Percentiles rank a stretch among this genome's conserved stretches.
These are phyloP conservation scores for Scutellaria baicalensis DNA, from an alignment of 257 asterid genomes.

Conservation along the genomic window DNA sequence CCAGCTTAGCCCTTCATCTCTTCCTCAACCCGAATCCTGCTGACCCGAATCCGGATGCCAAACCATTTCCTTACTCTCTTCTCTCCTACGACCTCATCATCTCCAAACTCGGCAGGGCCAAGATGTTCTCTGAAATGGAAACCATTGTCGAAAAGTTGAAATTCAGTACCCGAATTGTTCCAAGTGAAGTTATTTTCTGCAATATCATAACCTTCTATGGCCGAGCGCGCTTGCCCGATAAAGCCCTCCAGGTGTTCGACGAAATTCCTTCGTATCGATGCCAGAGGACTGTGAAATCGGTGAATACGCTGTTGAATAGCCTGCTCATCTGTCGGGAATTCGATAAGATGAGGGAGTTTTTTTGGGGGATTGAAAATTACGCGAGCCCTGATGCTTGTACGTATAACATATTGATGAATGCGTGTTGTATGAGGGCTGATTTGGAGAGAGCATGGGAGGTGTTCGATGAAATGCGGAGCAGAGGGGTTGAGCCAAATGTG, in stretches of 20 bases:
- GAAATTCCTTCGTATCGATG: conserved; percentile 56
- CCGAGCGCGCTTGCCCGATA: conserved; percentile 47
- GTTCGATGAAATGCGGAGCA: conserved; percentile 59
- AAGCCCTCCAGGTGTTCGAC: conserved; percentile 49
- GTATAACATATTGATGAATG: conserved; percentile 53
- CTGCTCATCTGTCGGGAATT: conserved; percentile 44
- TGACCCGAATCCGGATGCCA: conserved; percentile 21
- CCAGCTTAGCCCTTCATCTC: conserved; percentile 57
- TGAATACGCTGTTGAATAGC: conserved; percentile 51
- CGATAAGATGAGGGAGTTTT: conserved; percentile 37
- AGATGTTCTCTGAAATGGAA: conserved; percentile 65
- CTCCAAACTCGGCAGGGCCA: conserved; percentile 71
- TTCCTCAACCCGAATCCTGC: conserved; percentile 57
- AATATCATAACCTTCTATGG: conserved; percentile 54
- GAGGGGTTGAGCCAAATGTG: conserved; percentile 52
- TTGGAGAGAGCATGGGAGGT: conserved; percentile 34
- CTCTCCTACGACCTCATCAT: conserved; percentile 76
- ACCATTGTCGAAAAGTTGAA: conserved; percentile 35
- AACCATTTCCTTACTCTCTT: conserved; percentile 59
- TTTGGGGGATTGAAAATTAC: conserved; percentile 25
- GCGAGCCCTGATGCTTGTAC: conserved; percentile 56
- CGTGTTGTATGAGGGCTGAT: conserved; percentile 30
- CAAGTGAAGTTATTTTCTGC: conserved; percentile 61
- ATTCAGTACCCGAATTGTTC: conserved; percentile 37
- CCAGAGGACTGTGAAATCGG: conserved; percentile 52